Evolutionary conservation across 2,329 filamentous ascomycete species (phyloP).

Genomic region (Paracoccidioides lutzii): DNA sequence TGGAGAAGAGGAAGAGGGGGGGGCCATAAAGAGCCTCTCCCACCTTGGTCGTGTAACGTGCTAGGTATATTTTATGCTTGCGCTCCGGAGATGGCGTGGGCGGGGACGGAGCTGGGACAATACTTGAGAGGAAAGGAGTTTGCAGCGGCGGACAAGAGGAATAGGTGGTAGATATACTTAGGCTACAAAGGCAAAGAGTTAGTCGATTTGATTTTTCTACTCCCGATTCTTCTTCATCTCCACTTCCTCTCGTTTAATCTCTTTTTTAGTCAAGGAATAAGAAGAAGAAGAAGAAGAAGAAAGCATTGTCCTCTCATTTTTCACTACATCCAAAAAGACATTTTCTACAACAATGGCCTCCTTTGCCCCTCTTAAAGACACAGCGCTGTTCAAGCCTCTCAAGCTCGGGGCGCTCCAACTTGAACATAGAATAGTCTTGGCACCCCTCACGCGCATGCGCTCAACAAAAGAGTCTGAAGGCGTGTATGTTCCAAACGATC

Average conservation of each 20-base stretch:
- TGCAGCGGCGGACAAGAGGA: too few relatives aligned
- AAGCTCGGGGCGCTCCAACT: constrained; percentile 30
- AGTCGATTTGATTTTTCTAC: background rate
- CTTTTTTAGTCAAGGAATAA: too few relatives aligned
- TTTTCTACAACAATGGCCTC: background rate
- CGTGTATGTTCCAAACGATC: constrained; percentile 35
- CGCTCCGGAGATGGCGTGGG: too few relatives aligned
- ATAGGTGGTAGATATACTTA: too few relatives aligned
- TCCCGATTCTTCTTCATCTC: background rate
- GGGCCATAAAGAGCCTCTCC: too few relatives aligned
- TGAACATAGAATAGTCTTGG: constrained; percentile 40
- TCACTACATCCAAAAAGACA: background rate
- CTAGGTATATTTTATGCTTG: too few relatives aligned
- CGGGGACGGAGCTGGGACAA: too few relatives aligned
- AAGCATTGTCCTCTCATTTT: background rate
- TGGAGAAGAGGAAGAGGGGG: too few relatives aligned
- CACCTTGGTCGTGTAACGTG: too few relatives aligned
- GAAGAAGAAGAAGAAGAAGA: background rate
- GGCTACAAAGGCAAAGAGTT: too few relatives aligned
- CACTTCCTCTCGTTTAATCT: too few relatives aligned
- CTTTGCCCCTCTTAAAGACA: background rate
- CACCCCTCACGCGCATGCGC: constrained; percentile 46
- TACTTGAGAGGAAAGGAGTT: too few relatives aligned
- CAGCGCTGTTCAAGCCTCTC: background rate
- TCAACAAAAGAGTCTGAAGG: constrained; percentile 24